Evolutionary conservation across 495 filamentous ascomycete species (phyloP), one percentile per base, ranked within the genome.

Genomic region (Penicillium riverlandense): DNA sequence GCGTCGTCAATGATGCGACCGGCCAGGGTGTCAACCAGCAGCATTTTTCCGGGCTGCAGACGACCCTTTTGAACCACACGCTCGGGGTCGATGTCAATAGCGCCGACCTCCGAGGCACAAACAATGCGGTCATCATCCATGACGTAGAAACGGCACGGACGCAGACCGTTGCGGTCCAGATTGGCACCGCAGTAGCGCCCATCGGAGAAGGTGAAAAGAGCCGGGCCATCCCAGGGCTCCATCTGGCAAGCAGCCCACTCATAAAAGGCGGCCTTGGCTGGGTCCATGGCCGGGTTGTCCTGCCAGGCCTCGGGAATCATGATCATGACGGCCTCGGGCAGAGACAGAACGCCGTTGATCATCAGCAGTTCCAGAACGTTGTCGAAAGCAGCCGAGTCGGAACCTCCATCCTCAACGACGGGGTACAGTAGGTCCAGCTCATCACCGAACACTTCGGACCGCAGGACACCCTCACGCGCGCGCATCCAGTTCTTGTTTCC

Each of bases 401-500:
- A 99, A 38, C 92, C 92, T 43, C 91, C 92, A 55, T 96, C 90
- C 70, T 99, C 92, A 42, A 99, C 86, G 47, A 99, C 90, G 6
- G 92, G 92, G 55, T 96, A 97, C 15, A 99, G 75, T 44, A 69
- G 67, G 59, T 99, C 88, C 1, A 99, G 83, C 62, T 96, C 90
- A 28, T 95, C 90, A 39, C 86, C 88, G 55, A 99, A 97, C 42
- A 95, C 77, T 35, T 88, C 81, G 6, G 94, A 97, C 57, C 86
- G 84, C 74, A 99, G 86, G 41, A 96, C 85, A 65, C 92, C 94
- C 63, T 99, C 92, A 61, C 92, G 84, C 40, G 92, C 91, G 45
- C 92, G 82, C 92, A 99, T 99, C 92, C 94, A 99, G 71, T 99
- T 99, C 77, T 99, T 99, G 73, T 99, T 99, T 38, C 92, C 92